These are phyloP conservation scores for Macroventuria anomochaeta DNA, from an alignment of 2,329 filamentous ascomycete genomes.

Conservation along the genomic window DNA sequence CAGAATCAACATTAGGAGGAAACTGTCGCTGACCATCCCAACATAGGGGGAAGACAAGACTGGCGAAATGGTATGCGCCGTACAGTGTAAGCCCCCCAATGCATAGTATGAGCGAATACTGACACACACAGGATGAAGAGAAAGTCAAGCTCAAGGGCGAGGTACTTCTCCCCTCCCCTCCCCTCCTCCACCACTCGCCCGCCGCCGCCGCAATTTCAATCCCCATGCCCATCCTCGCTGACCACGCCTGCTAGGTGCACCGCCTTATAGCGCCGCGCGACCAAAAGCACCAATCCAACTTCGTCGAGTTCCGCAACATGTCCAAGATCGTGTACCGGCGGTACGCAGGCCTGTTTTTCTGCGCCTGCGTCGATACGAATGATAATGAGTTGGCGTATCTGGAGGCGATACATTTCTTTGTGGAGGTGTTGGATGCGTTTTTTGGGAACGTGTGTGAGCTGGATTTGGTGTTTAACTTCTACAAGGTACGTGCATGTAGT, in stretches of 20 bases:
- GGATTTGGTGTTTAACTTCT: slow-evolving; percentile 80
- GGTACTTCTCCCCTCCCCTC: slow-evolving; percentile 55
- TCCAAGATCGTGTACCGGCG: slow-evolving; percentile 96
- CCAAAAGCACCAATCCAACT: slow-evolving; percentile 99
- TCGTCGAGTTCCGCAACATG: slow-evolving; percentile 89
- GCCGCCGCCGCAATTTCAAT: neutral
- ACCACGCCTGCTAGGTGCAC: slow-evolving; percentile 72
- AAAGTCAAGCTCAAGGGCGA: slow-evolving; percentile 99
- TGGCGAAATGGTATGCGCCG: slow-evolving; percentile 98
- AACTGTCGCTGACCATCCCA: slow-evolving; percentile 13
- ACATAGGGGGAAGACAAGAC: slow-evolving; percentile 89
- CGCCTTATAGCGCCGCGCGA: slow-evolving; percentile 96
- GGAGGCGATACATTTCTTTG: slow-evolving; percentile 99
- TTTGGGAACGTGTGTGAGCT: slow-evolving; percentile 99
- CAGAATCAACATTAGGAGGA: neutral
- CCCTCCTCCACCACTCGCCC: neutral
- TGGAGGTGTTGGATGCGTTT: slow-evolving; percentile 97
- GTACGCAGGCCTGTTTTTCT: slow-evolving; percentile 98
- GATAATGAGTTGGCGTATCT: slow-evolving; percentile 97
- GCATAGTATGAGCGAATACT: slow-evolving; percentile 16
- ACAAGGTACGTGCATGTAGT: slow-evolving; percentile 60
- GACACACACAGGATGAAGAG: slow-evolving; percentile 75
- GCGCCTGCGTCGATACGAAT: slow-evolving; percentile 97
- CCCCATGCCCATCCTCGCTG: slow-evolving; percentile 2
- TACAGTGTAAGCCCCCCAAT: slow-evolving; percentile 69